These are phyloP conservation scores for Saccharomycopsis fermentans DNA, from an alignment of 805 yeast genomes.

Conservation along the genomic window DNA sequence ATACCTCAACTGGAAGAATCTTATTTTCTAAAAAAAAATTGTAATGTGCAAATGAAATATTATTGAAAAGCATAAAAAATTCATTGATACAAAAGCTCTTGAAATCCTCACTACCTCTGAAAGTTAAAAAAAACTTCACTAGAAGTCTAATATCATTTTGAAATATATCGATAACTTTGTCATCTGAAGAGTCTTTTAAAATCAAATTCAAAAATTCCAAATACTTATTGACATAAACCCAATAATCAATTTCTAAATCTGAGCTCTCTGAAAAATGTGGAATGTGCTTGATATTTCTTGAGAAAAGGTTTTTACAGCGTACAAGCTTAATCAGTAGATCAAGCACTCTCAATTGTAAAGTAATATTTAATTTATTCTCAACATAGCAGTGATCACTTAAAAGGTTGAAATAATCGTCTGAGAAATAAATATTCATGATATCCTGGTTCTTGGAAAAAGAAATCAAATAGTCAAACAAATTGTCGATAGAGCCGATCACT, in stretches of 20 bases:
- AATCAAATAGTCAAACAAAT: constrained; percentile 7
- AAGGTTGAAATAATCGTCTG: background rate
- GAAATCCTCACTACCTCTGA: background rate
- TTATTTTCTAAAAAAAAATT: background rate
- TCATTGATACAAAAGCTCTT: background rate
- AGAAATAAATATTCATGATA: background rate
- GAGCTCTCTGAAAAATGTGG: background rate
- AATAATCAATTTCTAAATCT: background rate
- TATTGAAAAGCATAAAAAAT: background rate
- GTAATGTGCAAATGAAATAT: background rate
- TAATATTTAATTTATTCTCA: background rate
- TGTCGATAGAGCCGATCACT: constrained; percentile 5
- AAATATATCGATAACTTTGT: background rate
- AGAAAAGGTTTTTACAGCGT: background rate
- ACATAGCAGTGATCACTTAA: background rate
- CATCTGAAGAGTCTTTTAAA: background rate
- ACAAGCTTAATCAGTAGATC: background rate
- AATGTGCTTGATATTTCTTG: background rate
- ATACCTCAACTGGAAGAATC: background rate
- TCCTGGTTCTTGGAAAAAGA: background rate
- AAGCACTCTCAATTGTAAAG: background rate
- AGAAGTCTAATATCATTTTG: background rate
- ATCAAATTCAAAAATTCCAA: background rate
- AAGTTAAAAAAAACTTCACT: background rate
- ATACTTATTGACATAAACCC: background rate